Base-by-base conservation (phyloP, 73 alveolate genomes). In the Tetrahymena malaccensis region DNA sequence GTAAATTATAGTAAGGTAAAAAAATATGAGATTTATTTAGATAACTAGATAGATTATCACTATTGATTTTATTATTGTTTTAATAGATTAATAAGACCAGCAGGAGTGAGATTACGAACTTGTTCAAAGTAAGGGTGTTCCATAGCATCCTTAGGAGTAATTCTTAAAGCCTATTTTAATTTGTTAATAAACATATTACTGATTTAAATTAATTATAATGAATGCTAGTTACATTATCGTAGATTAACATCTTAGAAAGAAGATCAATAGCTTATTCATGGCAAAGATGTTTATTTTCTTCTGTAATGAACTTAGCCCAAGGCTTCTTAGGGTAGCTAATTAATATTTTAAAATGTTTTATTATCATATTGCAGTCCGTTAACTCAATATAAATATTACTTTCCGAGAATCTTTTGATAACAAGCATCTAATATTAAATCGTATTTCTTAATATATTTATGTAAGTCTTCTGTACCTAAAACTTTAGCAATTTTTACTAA, bases 121-220 rank as follows among this genome's bases (percentile, higher is more conserved):
- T 98, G 99, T 50, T 97, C 98, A 94, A 99, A 99, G 95, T 98
- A 98, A 35, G 99, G 98, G 94, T 99, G 99, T 38, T 97, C 97
- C 98, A 99, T 96, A 16, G 99, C 99, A 85, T 99, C 99, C 56
- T 94, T 94, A 21, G 99, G 99, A 83, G 98, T 96, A 34, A 99
- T 98, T 97, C 99, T 98, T 56, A 95, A 93, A 33, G 97, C 95
- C 97, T 95, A 19, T 34, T 43, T 40, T 16, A 10, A 25, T 70
- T 70, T 27, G 25, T 22, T n/a, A 1, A 25, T 70, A 0, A 11
- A 70, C 4, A 31, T n/a, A 25, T 1, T 19, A 11, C 17, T 70
- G 7, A n/a, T n/a, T n/a, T n/a, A n/a, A n/a, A n/a, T n/a, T n/a
- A n/a, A n/a, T n/a, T n/a, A 19, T 70, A 27, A 27, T 19, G 0